phyloP scores from a whole-genome alignment of 352 stramenopile genomes.

The Pythium phragmiticola region DNA sequence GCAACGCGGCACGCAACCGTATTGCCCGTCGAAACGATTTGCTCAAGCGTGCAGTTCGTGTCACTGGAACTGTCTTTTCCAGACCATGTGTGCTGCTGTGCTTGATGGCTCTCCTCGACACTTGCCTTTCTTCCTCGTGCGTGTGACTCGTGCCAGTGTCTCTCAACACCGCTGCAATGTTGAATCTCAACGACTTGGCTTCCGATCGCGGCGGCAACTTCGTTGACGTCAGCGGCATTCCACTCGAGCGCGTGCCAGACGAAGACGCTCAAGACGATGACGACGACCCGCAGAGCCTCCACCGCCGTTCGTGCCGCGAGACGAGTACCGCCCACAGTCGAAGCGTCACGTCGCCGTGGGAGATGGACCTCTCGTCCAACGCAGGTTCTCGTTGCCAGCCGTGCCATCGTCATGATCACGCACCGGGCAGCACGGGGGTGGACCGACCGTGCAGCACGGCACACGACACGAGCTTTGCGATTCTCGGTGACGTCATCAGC shows the following conservation, averaged over 20 bases:
- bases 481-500: slow-evolving; percentile 4
- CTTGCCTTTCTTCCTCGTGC: neutral
- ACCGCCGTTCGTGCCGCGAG: neutral
- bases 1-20: too few species aligned
- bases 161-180: neutral
- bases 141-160: neutral
- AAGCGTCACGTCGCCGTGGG: slow-evolving; percentile 17
- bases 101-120: too few species aligned
- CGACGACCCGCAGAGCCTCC: neutral
- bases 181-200: slow-evolving; percentile 18
- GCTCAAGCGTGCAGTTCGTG: too few species aligned
- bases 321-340: neutral
- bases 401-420: neutral
- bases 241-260: slow-evolving; percentile 12
- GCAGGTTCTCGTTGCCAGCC: neutral
- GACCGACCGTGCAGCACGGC: neutral
- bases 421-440: neutral
- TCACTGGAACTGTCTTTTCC: too few species aligned
- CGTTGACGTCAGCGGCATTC: slow-evolving; percentile 13
- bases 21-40: too few species aligned
- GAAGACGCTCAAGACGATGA: slow-evolving; percentile 7
- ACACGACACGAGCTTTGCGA: slow-evolving; percentile 11
- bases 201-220: slow-evolving; percentile 12
- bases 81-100: too few species aligned
- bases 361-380: slow-evolving; percentile 7